Conservation (phyloP, 192 early-diverging fungal species). For the Cladochytrium replicatum region DNA sequence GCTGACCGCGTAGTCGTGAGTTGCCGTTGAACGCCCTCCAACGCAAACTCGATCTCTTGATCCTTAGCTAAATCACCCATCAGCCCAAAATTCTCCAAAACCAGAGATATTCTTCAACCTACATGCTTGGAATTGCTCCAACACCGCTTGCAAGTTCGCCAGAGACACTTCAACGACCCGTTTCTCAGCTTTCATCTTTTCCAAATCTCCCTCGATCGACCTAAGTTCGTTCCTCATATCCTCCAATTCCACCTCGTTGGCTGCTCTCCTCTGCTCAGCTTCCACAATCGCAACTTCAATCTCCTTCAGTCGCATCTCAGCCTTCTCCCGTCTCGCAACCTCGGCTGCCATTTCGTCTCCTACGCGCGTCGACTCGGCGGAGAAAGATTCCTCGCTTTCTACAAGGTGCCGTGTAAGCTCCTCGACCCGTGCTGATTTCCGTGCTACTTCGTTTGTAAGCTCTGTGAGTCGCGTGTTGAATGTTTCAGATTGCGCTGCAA, state of each 20-base stretch:
- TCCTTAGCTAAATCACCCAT: slow-evolving; percentile 29
- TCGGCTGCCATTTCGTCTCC: slow-evolving; percentile 48
- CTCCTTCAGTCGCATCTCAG: slow-evolving; percentile 57
- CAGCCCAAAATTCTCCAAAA: background rate
- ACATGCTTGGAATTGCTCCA: slow-evolving; percentile 80
- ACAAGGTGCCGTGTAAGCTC: too few species aligned
- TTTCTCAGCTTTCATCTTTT: slow-evolving; percentile 32
- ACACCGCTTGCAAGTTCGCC: slow-evolving; percentile 72
- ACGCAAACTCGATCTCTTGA: slow-evolving; percentile 47
- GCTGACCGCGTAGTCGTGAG: slow-evolving; percentile 22
- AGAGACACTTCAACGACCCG: slow-evolving; percentile 51
- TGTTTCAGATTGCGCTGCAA: too few species aligned
- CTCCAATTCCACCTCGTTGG: slow-evolving; percentile 14
- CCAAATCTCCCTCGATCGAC: slow-evolving; percentile 32
- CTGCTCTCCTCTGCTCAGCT: slow-evolving; percentile 37
- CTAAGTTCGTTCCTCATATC: slow-evolving; percentile 45
- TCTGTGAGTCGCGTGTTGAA: too few species aligned
- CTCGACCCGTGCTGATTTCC: too few species aligned
- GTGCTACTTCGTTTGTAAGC: too few species aligned
- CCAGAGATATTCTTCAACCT: too few species aligned
- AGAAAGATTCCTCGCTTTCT: too few species aligned
- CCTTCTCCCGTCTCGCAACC: slow-evolving; percentile 45
- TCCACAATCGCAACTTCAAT: slow-evolving; percentile 46
- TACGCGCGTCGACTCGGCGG: slow-evolving; percentile 39
- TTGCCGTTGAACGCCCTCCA: slow-evolving; percentile 38